Evolutionary conservation across 2,329 filamentous ascomycete genomes (phyloP), one percentile per base, ranked within the genome.

Genomic region (Seiridium unicorne): DNA sequence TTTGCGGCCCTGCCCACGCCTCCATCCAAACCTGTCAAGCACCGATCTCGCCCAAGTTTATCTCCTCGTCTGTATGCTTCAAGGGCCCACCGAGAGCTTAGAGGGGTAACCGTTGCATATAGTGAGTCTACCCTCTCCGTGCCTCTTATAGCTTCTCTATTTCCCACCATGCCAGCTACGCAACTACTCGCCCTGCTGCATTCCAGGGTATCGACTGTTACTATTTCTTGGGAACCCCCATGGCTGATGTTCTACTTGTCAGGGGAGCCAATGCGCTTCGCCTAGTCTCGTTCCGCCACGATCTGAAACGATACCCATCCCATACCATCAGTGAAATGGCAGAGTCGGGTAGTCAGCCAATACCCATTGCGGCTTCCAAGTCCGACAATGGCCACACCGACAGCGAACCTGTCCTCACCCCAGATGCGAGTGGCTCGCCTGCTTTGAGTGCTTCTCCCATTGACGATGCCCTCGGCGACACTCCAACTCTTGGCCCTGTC

Each of bases 401-500:
- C 60, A 80, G 79, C 66, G 81, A 82, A 51, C 65, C 68, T 13
- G 67, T 74, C 42, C 67, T 77, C 42, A 79, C 77, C 1, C 77
- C 77, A 31, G 77, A 81, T n/a, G 71, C 74, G 38, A 77, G 74
- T 58, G 73, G 70, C 44, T 70, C 74, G 10, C 74, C 78, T 31
- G 79, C 79, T 49, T 71, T 77, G 31, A 70, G 72, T 63, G 76
- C 76, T 44, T 79, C 82, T 6, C 73, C 79, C 40, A 70, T 76
- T 54, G 78, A 83, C 44, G 72, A 77, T 57, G 74, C 73, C 59
- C 68, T 78, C 38, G 74, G 74, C 48, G 82, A 84, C 61, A 83
- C 85, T 6, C 81, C 81, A 57, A 77, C 77, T n/a, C 68, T 84
- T n/a, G 79, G 75, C 44, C 79, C 74, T 11, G 71, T 75, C 57